Evolutionary conservation across 352 stramenopile species (phyloP).

Genomic region (Phytopythium litorale): DNA sequence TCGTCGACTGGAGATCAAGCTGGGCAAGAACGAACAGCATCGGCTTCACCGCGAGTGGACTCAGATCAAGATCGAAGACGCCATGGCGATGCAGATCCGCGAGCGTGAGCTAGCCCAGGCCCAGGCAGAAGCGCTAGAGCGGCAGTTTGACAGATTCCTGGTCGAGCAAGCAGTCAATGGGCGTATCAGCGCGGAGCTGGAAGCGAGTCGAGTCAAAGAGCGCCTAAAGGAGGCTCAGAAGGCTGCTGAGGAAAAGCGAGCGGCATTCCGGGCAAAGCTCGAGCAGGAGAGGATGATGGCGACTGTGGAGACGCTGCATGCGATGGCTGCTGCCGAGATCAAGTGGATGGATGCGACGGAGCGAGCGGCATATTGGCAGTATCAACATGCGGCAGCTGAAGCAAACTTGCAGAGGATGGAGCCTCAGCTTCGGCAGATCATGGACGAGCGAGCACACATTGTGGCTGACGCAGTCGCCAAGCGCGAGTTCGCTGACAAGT

Average conservation of each 20-base stretch:
- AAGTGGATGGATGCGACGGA: slow-evolving; percentile 56
- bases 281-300: slow-evolving; percentile 63
- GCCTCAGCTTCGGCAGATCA: slow-evolving; percentile 36
- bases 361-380: slow-evolving; percentile 30
- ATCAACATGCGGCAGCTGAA: slow-evolving; percentile 13
- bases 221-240: slow-evolving; percentile 43
- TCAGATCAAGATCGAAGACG: slow-evolving; percentile 62
- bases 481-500: slow-evolving; percentile 35
- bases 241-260: slow-evolving; percentile 35
- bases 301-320: slow-evolving; percentile 49
- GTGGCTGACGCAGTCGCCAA: slow-evolving; percentile 50
- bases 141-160: slow-evolving; percentile 60
- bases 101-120: slow-evolving; percentile 38
- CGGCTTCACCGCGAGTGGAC: slow-evolving; percentile 67
- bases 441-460: slow-evolving; percentile 48
- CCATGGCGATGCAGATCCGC: slow-evolving; percentile 50
- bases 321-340: slow-evolving; percentile 24
- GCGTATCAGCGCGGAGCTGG: slow-evolving; percentile 38
- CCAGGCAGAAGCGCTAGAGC: slow-evolving; percentile 40
- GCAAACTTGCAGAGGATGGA: slow-evolving; percentile 33
- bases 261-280: slow-evolving; percentile 49
- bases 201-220: slow-evolving; percentile 36
- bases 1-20: slow-evolving; percentile 72
- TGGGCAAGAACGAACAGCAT: slow-evolving; percentile 76
- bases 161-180: slow-evolving; percentile 54